Evolutionary conservation across 225 moss, liverwort and hornwort species (phyloP), one percentile per base, ranked within the genome.

Genomic region (Antitrichia curtipendula): DNA sequence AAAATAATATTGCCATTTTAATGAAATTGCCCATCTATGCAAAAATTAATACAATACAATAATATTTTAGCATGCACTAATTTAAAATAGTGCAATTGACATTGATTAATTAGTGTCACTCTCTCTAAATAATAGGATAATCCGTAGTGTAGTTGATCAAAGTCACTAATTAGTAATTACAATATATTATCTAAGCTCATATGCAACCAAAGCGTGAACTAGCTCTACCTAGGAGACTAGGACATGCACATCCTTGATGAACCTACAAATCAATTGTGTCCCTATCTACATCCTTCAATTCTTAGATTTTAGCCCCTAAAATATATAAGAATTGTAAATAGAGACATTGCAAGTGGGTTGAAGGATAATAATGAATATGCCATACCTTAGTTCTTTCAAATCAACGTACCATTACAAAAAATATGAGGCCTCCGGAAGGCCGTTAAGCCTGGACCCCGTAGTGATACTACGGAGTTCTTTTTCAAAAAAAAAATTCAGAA

Each of bases 241-340:
- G 6, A 41, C 41, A 23, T 70, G 41, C 14, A 69, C 40, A 40
- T 4, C 38, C 13, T 24, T 69, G 13, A 14, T 6, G 8, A 5
- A 24, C 14, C 14, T 8, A 23, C 71, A 16, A 27, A 6, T 15
- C 27, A 38, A 71, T 16, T 28, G 9, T 1, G 0, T 28, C 10
- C 10, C 45, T 45, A 18, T 17, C 27, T 72, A 43, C 45, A 45
- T 17, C 0, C 1, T 25, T 17, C n/a, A n/a, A n/a, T n/a, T n/a
- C 18, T 6, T 45, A 73, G 11, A 73, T 73, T 73, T 29, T 6
- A 31, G 4, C 1, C 10, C 18, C 6, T 29, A 1, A 17, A 47
- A 47, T 11, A 8, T 29, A 47, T 3, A 0, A 10, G 0, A 10
- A 1, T 6, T 45, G 2, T 43, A 43, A 25, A 43, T 27, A 45